Evolutionary conservation across 2,329 filamentous ascomycete species (phyloP).

Genomic region (Botrytis hyacinthi): DNA sequence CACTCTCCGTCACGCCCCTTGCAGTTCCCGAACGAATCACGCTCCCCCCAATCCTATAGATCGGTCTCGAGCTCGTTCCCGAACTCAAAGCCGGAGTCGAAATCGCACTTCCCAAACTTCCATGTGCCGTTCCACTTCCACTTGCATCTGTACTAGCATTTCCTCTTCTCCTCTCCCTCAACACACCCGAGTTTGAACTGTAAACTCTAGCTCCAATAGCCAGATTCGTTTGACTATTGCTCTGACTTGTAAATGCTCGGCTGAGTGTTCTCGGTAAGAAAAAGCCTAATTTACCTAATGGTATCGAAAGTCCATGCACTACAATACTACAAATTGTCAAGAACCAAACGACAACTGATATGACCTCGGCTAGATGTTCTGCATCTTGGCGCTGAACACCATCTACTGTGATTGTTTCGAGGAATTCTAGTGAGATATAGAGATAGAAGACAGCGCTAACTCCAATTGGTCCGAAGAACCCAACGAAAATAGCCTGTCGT

Average conservation of each 20-base stretch:
- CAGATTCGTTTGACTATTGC: constrained; percentile 20
- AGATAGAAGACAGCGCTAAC: constrained; percentile 90
- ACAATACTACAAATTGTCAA: constrained; percentile 79
- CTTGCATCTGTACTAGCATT: background rate
- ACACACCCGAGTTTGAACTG: background rate
- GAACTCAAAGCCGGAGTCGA: constrained; percentile 4
- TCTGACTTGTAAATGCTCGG: constrained; percentile 33
- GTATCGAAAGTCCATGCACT: constrained; percentile 80
- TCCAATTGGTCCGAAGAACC: constrained; percentile 91
- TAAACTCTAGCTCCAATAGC: constrained; percentile 2
- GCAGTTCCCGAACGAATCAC: constrained; percentile 24
- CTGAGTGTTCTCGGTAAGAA: constrained; percentile 65
- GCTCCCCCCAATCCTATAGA: constrained; percentile 45
- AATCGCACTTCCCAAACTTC: background rate
- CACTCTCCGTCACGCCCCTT: background rate
- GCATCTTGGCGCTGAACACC: constrained; percentile 65
- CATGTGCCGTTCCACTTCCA: background rate
- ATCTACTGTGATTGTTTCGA: constrained; percentile 57
- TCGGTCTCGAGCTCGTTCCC: constrained; percentile 23
- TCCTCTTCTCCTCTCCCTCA: constrained; percentile 8
- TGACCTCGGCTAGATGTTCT: constrained; percentile 59
- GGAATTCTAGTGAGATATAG: constrained; percentile 75
- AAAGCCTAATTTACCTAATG: constrained; percentile 62
- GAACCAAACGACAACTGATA: constrained; percentile 81
- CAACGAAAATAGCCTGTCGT: constrained; percentile 78